phyloP scores from a whole-genome alignment of 176 grass and related monocot genomes.

The Dactylis glomerata region DNA sequence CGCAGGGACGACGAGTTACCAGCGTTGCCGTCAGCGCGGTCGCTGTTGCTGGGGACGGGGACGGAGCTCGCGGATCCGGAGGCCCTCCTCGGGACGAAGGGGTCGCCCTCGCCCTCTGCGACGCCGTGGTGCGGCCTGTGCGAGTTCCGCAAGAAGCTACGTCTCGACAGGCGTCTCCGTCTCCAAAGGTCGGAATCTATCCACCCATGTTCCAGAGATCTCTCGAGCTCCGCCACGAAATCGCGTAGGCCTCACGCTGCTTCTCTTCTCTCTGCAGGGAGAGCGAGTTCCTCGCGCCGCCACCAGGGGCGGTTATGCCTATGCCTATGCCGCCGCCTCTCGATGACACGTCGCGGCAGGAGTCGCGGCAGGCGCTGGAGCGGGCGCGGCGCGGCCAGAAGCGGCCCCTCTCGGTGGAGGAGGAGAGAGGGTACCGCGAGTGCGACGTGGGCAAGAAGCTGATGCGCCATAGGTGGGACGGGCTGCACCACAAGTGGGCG shows the following conservation, averaged over 20 bases:
- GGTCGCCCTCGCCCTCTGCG: neutral
- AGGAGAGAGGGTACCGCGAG: neutral
- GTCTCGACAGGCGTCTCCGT: neutral
- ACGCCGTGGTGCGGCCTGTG: neutral
- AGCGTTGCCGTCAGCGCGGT: neutral
- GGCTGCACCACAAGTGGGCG: neutral
- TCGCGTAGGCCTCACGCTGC: neutral
- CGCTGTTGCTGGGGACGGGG: neutral
- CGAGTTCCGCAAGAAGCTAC: neutral
- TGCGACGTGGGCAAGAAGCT: slow-evolving; percentile 9
- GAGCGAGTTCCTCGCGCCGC: neutral
- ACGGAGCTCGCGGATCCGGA: neutral
- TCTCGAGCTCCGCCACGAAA: neutral
- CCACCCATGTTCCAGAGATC: neutral
- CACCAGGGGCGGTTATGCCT: neutral
- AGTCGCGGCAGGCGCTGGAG: neutral
- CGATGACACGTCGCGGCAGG: neutral
- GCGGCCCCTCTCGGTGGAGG: neutral
- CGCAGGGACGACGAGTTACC: neutral
- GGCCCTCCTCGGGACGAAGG: neutral
- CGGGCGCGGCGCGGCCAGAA: neutral
- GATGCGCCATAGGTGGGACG: neutral
- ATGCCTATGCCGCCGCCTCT: neutral
- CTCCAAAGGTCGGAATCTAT: neutral
- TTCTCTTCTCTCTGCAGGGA: slow-evolving; percentile 1